Evolutionary conservation across 2,329 filamentous ascomycete species (phyloP).

Genomic region (Fusarium sp.): DNA sequence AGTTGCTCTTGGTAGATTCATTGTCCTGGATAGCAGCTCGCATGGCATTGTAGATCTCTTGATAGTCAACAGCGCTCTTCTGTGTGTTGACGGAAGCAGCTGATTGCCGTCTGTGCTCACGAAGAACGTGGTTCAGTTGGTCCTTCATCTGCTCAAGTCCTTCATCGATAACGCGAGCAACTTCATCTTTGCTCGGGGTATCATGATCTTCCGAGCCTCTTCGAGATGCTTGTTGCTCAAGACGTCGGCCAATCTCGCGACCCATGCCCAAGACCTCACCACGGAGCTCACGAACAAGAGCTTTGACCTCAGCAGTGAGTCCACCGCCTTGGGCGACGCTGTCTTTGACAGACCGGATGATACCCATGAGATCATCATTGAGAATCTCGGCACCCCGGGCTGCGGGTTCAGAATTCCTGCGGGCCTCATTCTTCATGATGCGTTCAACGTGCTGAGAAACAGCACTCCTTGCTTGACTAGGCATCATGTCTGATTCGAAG

Average conservation of each 20-base stretch:
- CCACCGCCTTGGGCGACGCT: slow-evolving; percentile 90
- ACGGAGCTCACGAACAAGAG: slow-evolving; percentile 87
- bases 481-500: slow-evolving; percentile 59
- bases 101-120: slow-evolving; percentile 79
- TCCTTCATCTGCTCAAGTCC: slow-evolving; percentile 85
- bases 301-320: slow-evolving; percentile 91
- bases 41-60: slow-evolving; percentile 88
- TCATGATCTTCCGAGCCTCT: slow-evolving; percentile 62
- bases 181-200: slow-evolving; percentile 72
- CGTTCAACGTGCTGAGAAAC: slow-evolving; percentile 59
- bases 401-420: slow-evolving; percentile 60
- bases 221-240: slow-evolving; percentile 74
- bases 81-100: slow-evolving; percentile 72
- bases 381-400: slow-evolving; percentile 66
- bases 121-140: slow-evolving; percentile 83
- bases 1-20: slow-evolving; percentile 57
- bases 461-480: slow-evolving; percentile 49
- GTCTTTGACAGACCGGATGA: slow-evolving; percentile 89
- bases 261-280: slow-evolving; percentile 97
- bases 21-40: slow-evolving; percentile 78
- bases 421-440: slow-evolving; percentile 58
- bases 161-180: slow-evolving; percentile 82
- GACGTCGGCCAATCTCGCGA: slow-evolving; percentile 84
- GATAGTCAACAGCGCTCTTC: slow-evolving; percentile 75
- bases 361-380: slow-evolving; percentile 83